A percentile compares a stretch with the other conserved stretches of the same genome.
Evolutionary conservation across 371 early-diverging fungal genomes (phyloP).

Genomic region (Apophysomyces trapeziformis): DNA sequence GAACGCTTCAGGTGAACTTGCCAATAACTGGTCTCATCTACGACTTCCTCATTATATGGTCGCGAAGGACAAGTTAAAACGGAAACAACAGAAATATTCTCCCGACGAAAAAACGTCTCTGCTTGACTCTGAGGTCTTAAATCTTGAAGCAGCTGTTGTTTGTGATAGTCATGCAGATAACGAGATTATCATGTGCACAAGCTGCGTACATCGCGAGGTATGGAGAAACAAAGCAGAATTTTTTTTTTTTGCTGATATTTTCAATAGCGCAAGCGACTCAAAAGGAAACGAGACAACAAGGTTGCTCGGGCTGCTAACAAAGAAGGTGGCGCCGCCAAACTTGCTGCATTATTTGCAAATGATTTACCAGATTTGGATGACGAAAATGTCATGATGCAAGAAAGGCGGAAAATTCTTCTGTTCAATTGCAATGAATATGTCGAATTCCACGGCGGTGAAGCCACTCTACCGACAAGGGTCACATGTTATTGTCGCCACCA

Average conservation of each 20-base stretch:
- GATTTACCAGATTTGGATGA: slow-evolving; percentile 48
- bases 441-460: slow-evolving; percentile 79
- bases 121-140: slow-evolving; percentile 39
- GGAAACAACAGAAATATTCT: slow-evolving; percentile 41
- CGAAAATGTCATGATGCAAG: slow-evolving; percentile 52
- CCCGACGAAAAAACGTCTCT: slow-evolving; percentile 38
- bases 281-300: slow-evolving; percentile 60
- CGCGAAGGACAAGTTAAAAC: slow-evolving; percentile 65
- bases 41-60: slow-evolving; percentile 74
- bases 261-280: slow-evolving; percentile 54
- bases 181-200: slow-evolving; percentile 71
- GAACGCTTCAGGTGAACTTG: slow-evolving; percentile 62
- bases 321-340: slow-evolving; percentile 52
- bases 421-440: slow-evolving; percentile 76
- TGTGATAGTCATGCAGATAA: slow-evolving; percentile 75
- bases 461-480: slow-evolving; percentile 76
- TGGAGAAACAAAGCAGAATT: not conserved
- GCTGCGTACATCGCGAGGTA: slow-evolving; percentile 79
- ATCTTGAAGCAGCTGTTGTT: slow-evolving; percentile 70
- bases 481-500: slow-evolving; percentile 89
- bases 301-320: slow-evolving; percentile 54
- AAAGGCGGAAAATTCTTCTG: slow-evolving; percentile 59
- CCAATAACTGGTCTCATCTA: slow-evolving; percentile 71
- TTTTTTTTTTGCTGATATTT: not conserved
- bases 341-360: slow-evolving; percentile 48